Percentiles rank a stretch among this genome's conserved stretches.
Conservation (phyloP, 2,329 filamentous ascomycete genomes). For the Xylariomycetidae sp. region DNA sequence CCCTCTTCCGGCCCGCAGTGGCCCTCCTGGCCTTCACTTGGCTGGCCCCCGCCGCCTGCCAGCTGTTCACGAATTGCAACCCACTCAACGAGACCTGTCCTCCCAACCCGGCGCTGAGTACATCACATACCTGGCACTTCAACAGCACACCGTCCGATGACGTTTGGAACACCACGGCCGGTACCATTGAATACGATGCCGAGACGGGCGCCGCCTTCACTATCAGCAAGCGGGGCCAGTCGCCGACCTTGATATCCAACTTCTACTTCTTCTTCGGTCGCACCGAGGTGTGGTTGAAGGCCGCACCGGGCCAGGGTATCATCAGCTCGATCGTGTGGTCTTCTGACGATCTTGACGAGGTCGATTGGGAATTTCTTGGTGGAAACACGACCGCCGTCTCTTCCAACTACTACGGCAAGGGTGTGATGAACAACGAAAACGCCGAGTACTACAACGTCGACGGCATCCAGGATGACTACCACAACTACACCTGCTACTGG, state of each 20-base stretch:
- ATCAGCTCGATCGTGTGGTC: conserved; percentile 79
- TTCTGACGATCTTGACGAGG: conserved; percentile 78
- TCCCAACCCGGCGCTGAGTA: conserved; percentile 63
- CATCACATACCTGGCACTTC: conserved; percentile 57
- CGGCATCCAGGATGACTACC: conserved; percentile 53
- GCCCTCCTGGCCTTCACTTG: conserved; percentile 36
- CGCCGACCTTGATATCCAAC: conserved; percentile 70
- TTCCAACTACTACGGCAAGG: conserved; percentile 78
- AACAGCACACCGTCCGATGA: conserved; percentile 52
- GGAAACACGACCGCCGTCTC: conserved; percentile 56
- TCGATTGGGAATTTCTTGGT: conserved; percentile 81
- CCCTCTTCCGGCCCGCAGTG: conserved; percentile 24
- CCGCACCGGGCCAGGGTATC: conserved; percentile 67
- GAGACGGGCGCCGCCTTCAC: conserved; percentile 65
- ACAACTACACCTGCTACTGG: conserved; percentile 76
- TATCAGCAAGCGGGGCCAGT: conserved; percentile 63
- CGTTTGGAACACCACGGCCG: conserved; percentile 65
- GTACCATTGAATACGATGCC: conserved; percentile 54
- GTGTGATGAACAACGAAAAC: conserved; percentile 56
- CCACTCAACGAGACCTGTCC: conserved; percentile 68
- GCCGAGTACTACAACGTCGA: conserved; percentile 53
- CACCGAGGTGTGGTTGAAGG: conserved; percentile 72
- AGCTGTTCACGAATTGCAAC: conserved; percentile 74
- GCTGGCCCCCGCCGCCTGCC: conserved; percentile 50
- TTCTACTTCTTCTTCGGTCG: conserved; percentile 86